A percentile compares a stretch with the other conserved stretches of the same genome.
phyloP scores from a whole-genome alignment of 2,329 filamentous ascomycete species.

The Myriosclerotinia duriaeana region DNA sequence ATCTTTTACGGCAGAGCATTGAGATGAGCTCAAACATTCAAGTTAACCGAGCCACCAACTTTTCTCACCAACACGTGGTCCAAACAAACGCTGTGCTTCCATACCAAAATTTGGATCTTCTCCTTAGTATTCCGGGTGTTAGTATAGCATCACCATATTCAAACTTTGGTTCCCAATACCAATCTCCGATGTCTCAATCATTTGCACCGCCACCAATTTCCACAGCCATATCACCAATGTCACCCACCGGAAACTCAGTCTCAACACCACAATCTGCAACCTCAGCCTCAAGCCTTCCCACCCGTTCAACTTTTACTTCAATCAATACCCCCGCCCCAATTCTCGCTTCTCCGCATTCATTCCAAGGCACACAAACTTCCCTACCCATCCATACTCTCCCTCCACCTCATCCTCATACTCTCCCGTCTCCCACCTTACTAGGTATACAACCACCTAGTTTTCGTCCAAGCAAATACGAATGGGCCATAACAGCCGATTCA shows the following conservation, averaged over 20 bases:
- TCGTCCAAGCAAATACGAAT: constrained; percentile 41
- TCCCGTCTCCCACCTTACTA: constrained; percentile 28
- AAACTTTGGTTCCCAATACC: constrained; percentile 33
- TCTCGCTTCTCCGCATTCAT: constrained; percentile 19
- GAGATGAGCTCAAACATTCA: constrained; percentile 46
- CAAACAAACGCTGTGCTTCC: constrained; percentile 39
- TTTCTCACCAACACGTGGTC: constrained; percentile 50
- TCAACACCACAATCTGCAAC: constrained; percentile 23
- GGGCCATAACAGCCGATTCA: constrained; percentile 38
- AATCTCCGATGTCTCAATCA: constrained; percentile 32
- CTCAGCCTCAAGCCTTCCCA: constrained; percentile 20
- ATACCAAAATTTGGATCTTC: constrained; percentile 42
- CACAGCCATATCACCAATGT: constrained; percentile 36
- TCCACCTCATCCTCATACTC: constrained; percentile 30
- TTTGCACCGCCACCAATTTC: constrained; percentile 36
- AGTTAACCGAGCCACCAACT: constrained; percentile 52
- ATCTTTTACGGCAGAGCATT: constrained; percentile 36
- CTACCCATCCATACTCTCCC: constrained; percentile 29
- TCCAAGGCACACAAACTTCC: constrained; percentile 20
- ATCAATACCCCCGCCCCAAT: constrained; percentile 23
- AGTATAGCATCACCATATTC: constrained; percentile 31
- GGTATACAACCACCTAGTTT: constrained; percentile 30
- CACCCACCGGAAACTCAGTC: constrained; percentile 32
- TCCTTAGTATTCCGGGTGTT: constrained; percentile 38
- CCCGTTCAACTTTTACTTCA: constrained; percentile 26